Evolutionary conservation across 1,284 basidiomycete species (phyloP).

Genomic region (Xanthoconium separans): DNA sequence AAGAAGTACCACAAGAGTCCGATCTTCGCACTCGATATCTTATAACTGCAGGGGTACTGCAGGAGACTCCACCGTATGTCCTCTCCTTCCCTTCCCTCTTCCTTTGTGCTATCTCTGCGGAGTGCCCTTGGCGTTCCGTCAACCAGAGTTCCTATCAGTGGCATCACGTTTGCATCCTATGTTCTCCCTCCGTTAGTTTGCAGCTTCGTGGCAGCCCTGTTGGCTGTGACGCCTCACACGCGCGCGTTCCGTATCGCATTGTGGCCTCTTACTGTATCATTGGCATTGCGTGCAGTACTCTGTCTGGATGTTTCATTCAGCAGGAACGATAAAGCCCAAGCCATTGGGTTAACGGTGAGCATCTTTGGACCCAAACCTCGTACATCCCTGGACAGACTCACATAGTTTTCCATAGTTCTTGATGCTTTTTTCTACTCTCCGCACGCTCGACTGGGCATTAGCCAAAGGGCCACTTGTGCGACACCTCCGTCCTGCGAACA

Average conservation of each 20-base stretch:
- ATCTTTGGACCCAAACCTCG: neutral
- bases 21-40: too few species aligned
- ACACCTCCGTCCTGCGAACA: slow-evolving; percentile 4
- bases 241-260: slow-evolving; percentile 42
- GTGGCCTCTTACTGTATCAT: slow-evolving; percentile 42
- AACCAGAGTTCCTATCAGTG: neutral
- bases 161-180: slow-evolving; percentile 8
- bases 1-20: too few species aligned
- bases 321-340: slow-evolving; percentile 34
- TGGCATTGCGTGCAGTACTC: slow-evolving; percentile 40
- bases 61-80: too few species aligned
- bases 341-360: slow-evolving; percentile 36
- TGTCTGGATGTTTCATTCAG: slow-evolving; percentile 41
- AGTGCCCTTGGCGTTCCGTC: neutral
- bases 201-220: slow-evolving; percentile 46
- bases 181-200: slow-evolving; percentile 42
- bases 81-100: neutral
- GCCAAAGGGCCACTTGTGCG: slow-evolving; percentile 16
- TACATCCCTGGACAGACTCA: neutral
- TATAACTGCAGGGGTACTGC: too few species aligned
- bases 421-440: slow-evolving; percentile 16
- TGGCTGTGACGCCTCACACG: slow-evolving; percentile 47
- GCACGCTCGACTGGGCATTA: slow-evolving; percentile 22
- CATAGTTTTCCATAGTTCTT: slow-evolving; percentile 7
- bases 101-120: neutral